Evolutionary conservation across 2,329 filamentous ascomycete species (phyloP), one percentile per base, ranked within the genome.

Genomic region (Falciphora oryzae): DNA sequence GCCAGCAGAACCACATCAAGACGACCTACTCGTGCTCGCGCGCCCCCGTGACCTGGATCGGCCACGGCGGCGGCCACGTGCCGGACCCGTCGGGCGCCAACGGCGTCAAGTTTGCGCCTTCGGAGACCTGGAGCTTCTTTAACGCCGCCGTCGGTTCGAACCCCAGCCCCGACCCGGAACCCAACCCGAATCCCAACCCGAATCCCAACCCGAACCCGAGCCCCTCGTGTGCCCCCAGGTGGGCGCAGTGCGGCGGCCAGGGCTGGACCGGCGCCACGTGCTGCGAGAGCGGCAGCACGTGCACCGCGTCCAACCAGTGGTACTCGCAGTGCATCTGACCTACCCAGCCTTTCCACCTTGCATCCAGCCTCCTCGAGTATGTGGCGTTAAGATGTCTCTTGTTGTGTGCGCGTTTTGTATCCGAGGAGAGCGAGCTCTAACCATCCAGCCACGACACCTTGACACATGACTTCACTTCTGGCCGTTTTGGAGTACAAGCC

Each of bases 41-140:
- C 27, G 72, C 68, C 14, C 75, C 75, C 14, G 71, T 75, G 3
- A 70, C 70, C 28, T 78, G 73, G 72, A 70, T 74, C 50, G 71
- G 69, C 11, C 72, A 72, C 61, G 72, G 74, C 65, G 74, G 72
- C 1, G 70, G 68, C 13, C 74, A 76, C 62, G 38, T 50, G 27
- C 57, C 57, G 27, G 56, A 60, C 31, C 62, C 62, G 4, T 38
- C 27, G 35, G 61, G 44, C 35, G 18, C 35, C 8, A 28, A 28
- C 50, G 61, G 38, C 38, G 31, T 38, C 31, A 61, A 61, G 59
- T 61, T 61, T 16, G 59, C 59, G 8, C 59, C 59, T 1, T 8
- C 22, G 14, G 59, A 61, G 59, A 61, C 59, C 27, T 61, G 59
- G 59, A 61, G 2, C 59, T 61, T 61, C n/a, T 61, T 64, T n/a